Base-by-base conservation (phyloP, 306 rosid genomes). In the Dalbergia oliveri region DNA sequence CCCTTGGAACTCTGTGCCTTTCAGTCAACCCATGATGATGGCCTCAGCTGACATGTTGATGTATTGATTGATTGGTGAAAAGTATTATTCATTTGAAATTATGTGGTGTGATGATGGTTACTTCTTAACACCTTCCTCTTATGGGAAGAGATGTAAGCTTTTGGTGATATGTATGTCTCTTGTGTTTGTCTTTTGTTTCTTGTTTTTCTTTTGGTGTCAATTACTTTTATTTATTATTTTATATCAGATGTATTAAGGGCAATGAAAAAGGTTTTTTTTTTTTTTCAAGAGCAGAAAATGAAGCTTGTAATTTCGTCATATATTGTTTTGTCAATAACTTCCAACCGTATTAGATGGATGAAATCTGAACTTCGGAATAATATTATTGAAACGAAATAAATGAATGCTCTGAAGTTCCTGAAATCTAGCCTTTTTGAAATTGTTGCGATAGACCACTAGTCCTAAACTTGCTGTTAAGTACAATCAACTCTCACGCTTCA, bases 21-120 rank as follows among this genome's bases (percentile, higher is more conserved):
- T 77, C 76, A 89, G 88, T 59, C 90, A 90, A 12, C 73, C 88
- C 14, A 75, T 90, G 61, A 75, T 90, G 61, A 80, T 85, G 78
- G 87, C 88, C 12, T 75, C 90, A 9, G 81, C 75, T 26, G 83
- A 88, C 39, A 72, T 75, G 80, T 75, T 83, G 39, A 82, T 84
- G 88, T 83, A 79, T 77, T 79, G 78, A 85, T 6, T 80, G 35
- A 12, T 37, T 57, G 26, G 8, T 69, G 41, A 49, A 50, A 45
- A 62, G 41, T 77, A 50, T 50, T 49, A 8, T 5, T 60, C 14
- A 12, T 72, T 61, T n/a, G 16, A 9, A 72, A 16, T 62, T 37
- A 4, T 50, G 14, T 69, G 45, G 1, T 26, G 73, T 43, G 49
- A 12, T 15, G 56, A 5, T 44, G 41, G 56, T 66, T 75, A 72